Percentiles rank a stretch among this genome's conserved stretches.
phyloP scores from a whole-genome alignment of 192 early-diverging fungal species.

The Pilaira anomala region DNA sequence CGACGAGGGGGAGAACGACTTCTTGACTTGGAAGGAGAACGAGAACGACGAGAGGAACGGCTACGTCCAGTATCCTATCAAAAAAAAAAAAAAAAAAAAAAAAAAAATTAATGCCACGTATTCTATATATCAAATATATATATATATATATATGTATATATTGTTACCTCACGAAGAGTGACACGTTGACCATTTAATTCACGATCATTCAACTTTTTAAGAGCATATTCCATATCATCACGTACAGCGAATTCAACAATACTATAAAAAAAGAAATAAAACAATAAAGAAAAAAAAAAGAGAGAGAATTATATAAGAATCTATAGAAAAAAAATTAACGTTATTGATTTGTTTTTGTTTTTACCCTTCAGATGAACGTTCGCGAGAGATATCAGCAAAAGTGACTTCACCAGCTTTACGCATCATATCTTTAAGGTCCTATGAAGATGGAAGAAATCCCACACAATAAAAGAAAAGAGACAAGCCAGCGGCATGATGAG shows the following conservation, averaged over 20 bases:
- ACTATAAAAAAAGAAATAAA: conserved; percentile 41
- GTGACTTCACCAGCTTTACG: conserved; percentile 91
- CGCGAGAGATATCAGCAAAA: conserved; percentile 89
- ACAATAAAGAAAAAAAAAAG: no score
- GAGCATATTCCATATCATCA: conserved; percentile 79
- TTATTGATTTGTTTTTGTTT: not conserved
- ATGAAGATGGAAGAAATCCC: conserved; percentile 34
- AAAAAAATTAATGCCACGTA: not conserved
- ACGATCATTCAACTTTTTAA: conserved; percentile 77
- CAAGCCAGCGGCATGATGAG: conserved; percentile 6
- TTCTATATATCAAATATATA: no score
- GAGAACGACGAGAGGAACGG: conserved; percentile 29
- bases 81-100: not conserved
- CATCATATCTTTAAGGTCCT: conserved; percentile 97
- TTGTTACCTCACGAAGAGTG: conserved; percentile 60
- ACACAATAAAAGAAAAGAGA: conserved; percentile 4
- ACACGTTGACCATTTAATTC: conserved; percentile 68
- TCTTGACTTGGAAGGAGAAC: conserved; percentile 44
- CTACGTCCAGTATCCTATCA: conserved; percentile 25
- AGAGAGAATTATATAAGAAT: not conserved
- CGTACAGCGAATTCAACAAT: conserved; percentile 85
- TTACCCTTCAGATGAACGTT: conserved; percentile 78
- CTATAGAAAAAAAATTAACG: not conserved
- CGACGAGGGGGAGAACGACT: conserved; percentile 18
- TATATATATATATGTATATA: not conserved